Conservation (phyloP, 805 yeast species). For the Starmerella gropengiesseri region DNA sequence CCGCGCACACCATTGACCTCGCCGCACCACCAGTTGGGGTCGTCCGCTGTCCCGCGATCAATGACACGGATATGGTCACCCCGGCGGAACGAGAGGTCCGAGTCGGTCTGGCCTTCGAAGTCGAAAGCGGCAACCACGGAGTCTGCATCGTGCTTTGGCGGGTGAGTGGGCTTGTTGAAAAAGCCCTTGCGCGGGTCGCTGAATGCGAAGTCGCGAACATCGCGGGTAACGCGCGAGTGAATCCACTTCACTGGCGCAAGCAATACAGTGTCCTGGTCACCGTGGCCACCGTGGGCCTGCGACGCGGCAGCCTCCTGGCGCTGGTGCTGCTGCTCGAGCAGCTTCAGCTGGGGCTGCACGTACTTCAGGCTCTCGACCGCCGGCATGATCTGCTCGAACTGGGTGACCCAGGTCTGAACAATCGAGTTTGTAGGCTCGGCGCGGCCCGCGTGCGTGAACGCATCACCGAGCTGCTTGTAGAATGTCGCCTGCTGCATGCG, state of each 20-base stretch:
- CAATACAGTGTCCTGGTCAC: conserved; percentile 8
- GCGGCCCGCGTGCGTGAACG: conserved; percentile 23
- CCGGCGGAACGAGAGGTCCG: conserved; percentile 31
- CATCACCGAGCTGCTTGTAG: conserved; percentile 23
- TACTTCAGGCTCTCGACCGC: conserved; percentile 23
- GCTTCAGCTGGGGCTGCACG: conserved; percentile 8
- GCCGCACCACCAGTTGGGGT: conserved; percentile 45
- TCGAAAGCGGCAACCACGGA: conserved; percentile 30
- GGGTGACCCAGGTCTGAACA: conserved; percentile 12
- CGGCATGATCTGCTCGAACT: conserved; percentile 20
- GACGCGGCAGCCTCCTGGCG: background rate
- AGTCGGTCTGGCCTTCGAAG: conserved; percentile 31
- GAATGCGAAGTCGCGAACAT: conserved; percentile 13
- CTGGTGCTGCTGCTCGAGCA: background rate
- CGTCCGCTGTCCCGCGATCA: conserved; percentile 30
- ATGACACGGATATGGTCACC: conserved; percentile 32
- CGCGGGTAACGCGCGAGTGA: conserved; percentile 10
- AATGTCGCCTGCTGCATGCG: conserved; percentile 16
- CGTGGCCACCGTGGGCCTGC: background rate
- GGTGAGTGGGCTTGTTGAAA: conserved; percentile 14
- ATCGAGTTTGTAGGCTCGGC: conserved; percentile 16
- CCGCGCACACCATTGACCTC: conserved; percentile 35
- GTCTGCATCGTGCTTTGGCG: conserved; percentile 15
- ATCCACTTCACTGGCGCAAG: conserved; percentile 14
- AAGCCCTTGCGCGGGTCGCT: conserved; percentile 17